phyloP scores from a whole-genome alignment of 2,329 filamentous ascomycete genomes.

The Aureobasidium lini region DNA sequence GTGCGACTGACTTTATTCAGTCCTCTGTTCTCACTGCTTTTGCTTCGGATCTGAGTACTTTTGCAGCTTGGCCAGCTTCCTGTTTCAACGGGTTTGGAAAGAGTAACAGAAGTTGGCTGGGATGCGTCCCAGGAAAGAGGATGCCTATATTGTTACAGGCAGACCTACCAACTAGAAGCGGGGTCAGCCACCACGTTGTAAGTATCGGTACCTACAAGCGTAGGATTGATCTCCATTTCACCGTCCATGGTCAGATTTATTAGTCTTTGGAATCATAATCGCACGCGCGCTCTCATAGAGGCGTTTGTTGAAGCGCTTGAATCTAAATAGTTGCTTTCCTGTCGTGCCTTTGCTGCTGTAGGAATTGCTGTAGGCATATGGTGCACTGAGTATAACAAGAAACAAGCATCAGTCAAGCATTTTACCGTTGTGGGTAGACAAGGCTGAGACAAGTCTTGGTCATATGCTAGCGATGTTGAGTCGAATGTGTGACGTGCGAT shows the following conservation, averaged over 20 bases:
- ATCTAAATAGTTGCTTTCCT: no score
- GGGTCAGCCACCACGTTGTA: constrained; percentile 4
- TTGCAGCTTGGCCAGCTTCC: background rate
- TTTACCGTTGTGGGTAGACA: background rate
- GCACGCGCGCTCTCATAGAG: no score
- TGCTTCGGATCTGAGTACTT: background rate
- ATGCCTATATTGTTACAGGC: background rate
- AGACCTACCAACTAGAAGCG: background rate
- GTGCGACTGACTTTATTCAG: background rate
- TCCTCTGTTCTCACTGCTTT: no score
- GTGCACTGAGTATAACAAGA: no score
- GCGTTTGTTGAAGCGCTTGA: no score
- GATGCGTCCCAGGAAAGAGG: background rate
- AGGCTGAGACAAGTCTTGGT: background rate
- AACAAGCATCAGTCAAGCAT: constrained; percentile 2
- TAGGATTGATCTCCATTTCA: background rate
- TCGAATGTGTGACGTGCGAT: background rate
- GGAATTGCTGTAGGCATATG: no score
- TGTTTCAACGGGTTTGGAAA: background rate
- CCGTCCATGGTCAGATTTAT: background rate
- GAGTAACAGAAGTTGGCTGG: background rate
- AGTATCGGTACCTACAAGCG: background rate
- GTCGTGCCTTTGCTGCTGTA: no score
- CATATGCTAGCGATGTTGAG: background rate
- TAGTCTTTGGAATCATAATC: no score